These are phyloP conservation scores for Fusarium sulawesiense DNA, from an alignment of 2,329 filamentous ascomycete genomes.

Conservation along the genomic window DNA sequence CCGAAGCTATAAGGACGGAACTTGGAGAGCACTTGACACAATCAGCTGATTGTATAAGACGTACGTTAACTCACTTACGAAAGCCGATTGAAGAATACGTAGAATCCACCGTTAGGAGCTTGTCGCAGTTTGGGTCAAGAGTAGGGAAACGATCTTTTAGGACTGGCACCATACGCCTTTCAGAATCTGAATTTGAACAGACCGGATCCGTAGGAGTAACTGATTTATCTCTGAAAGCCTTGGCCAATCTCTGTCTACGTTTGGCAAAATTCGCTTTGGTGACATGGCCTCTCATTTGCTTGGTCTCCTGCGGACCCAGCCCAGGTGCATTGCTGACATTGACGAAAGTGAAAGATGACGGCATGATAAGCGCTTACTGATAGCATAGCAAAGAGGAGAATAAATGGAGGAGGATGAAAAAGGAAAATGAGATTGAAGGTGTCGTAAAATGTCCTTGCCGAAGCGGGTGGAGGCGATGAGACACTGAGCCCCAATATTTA, in stretches of 20 bases:
- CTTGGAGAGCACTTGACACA: not conserved
- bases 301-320: constrained; percentile 9
- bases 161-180: not conserved
- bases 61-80: not conserved
- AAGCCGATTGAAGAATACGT: not conserved
- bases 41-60: not conserved
- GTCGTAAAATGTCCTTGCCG: not conserved
- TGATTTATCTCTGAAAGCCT: not conserved
- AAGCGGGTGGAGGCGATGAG: not conserved
- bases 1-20: constrained; percentile 13
- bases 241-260: constrained; percentile 10
- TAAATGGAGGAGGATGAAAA: not conserved
- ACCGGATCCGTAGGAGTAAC: no score
- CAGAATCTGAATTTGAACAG: not conserved
- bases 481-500: not conserved
- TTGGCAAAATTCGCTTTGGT: constrained; percentile 23
- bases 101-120: not conserved
- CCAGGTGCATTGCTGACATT: constrained; percentile 16
- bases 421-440: not conserved
- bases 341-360: constrained; percentile 6
- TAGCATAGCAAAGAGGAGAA: no score
- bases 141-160: no score
- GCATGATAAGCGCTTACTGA: not conserved
- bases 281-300: constrained; percentile 17
- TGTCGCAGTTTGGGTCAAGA: not conserved